These are phyloP conservation scores for Aegilops sharonensis DNA, from an alignment of 176 grass and related monocot genomes.

Conservation along the genomic window DNA sequence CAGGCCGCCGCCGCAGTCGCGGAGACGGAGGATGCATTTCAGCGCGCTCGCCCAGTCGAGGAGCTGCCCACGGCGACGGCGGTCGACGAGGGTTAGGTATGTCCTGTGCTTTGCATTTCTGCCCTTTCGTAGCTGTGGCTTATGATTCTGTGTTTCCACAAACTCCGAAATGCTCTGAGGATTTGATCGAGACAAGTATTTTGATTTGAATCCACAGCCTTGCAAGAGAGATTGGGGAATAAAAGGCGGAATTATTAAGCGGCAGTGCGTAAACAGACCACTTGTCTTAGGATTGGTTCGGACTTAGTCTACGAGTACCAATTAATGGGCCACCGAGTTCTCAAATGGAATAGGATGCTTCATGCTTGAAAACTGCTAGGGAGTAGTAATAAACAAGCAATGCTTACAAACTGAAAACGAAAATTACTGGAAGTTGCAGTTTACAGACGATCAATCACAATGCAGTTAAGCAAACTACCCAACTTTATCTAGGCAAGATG, in stretches of 20 bases:
- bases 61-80: background rate
- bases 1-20: background rate
- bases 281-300: background rate
- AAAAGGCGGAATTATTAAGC: background rate
- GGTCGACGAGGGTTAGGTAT: background rate
- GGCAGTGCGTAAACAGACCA: background rate
- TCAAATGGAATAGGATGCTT: background rate
- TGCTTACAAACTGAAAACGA: background rate
- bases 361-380: too few relatives aligned
- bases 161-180: background rate
- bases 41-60: background rate
- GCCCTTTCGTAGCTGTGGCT: background rate
- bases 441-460: background rate
- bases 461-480: background rate
- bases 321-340: background rate
- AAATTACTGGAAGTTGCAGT: background rate
- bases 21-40: background rate
- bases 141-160: background rate
- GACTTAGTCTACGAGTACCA: background rate
- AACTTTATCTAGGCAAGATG: background rate
- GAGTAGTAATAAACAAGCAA: background rate
- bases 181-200: background rate
- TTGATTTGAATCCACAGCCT: background rate
- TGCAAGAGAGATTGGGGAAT: background rate
- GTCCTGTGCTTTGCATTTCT: background rate